These are phyloP conservation scores for Coffea eugenioides DNA, from an alignment of 257 asterid genomes.

Conservation along the genomic window DNA sequence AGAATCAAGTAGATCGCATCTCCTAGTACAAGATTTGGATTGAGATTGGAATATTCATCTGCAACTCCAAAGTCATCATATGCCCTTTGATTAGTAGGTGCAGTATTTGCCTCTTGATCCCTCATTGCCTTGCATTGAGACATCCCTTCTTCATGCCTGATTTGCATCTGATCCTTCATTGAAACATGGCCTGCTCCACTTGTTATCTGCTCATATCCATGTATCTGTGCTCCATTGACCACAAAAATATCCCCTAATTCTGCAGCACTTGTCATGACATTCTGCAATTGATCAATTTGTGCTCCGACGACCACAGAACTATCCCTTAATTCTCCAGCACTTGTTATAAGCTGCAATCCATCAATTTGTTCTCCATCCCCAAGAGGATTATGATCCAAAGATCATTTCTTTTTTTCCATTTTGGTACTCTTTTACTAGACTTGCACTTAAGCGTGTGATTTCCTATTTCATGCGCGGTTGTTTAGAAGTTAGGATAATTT, in stretches of 20 bases:
- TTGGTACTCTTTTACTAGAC: no score
- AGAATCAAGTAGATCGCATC: neutral
- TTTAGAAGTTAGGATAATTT: no score
- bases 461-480: no score
- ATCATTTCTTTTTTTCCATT: no score
- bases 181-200: neutral
- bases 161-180: neutral
- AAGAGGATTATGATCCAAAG: no score
- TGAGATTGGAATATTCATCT: neutral
- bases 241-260: neutral
- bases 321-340: no score
- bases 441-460: no score
- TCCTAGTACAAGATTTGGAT: neutral
- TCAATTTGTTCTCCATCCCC: no score
- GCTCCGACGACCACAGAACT: neutral
- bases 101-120: neutral
- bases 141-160: neutral
- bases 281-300: neutral
- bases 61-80: neutral
- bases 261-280: neutral
- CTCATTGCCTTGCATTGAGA: neutral
- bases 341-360: no score
- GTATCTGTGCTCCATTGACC: neutral
- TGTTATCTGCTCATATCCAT: no score
- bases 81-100: neutral